Evolutionary conservation across 768 basidiomycete species (phyloP), one percentile per base, ranked within the genome.

Genomic region (Agaricus sinodeliciosus): DNA sequence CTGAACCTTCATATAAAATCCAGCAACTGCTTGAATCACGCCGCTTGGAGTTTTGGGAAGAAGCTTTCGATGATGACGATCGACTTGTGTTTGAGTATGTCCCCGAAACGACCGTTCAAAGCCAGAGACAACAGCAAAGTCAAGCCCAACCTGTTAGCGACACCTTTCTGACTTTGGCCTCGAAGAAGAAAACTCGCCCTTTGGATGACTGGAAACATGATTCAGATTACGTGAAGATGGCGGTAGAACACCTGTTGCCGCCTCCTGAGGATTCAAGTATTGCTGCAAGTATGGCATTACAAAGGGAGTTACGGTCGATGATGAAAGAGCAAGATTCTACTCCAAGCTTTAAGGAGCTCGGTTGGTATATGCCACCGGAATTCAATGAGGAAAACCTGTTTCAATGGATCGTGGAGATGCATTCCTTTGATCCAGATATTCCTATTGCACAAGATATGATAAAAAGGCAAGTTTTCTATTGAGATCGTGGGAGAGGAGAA

Each of bases 321-420:
- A 62, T 87, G 47, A 79, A 70, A 55, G 81, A 82, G 58, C 85
- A 88, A 63, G 72, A 76, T 8, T 61, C 58, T 16, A 69, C 71
- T 9, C 61, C 59, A 39, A 69, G 76, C 43, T 62, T 79, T 45
- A 73, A 68, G 46, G 77, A 81, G 52, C 68, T 87, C 1, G 87
- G 86, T 9, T 89, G 86, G 82, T 86, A 82, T 62, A 72, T 89
- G 64, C 78, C 85, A 11, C 77, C 75, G 15, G 81, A 83, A n/a
- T 65, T 79, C 40, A 79, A 85, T 18, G 78, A 76, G 7, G 80
- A 86, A 60, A 86, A 86, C 57, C 64, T 85, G 16, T 85, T 82
- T 65, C 82, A 83, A 60, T 87, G 84, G 84, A 77, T 87, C 53
- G 76, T 87, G 9, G 86, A 87, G 64, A 65, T 87, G 67, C 84